Conservation (phyloP, 2,329 filamentous ascomycete species). For the Aspergillus carbonarius region DNA sequence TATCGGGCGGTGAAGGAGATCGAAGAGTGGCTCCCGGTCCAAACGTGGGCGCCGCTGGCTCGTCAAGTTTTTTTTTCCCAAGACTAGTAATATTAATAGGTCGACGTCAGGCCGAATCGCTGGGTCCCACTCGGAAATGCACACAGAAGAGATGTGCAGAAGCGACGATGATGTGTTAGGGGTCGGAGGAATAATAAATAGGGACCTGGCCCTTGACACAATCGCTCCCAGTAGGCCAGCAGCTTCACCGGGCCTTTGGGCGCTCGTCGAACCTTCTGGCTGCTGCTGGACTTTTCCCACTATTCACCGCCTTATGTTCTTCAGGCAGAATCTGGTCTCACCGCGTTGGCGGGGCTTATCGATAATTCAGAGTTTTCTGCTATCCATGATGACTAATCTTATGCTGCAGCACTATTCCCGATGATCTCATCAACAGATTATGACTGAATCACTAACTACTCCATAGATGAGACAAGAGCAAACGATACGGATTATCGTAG, state of each 20-base stretch:
- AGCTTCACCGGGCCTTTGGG: slow-evolving; percentile 7
- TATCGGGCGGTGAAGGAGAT: slow-evolving; percentile 26
- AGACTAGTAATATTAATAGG: slow-evolving; percentile 1
- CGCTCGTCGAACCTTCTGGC: slow-evolving; percentile 43
- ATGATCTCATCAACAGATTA: too few relatives aligned
- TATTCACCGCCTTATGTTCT: slow-evolving; percentile 25
- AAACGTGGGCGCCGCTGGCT: slow-evolving; percentile 21
- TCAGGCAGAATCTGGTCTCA: slow-evolving; percentile 24
- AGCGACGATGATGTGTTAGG: background rate
- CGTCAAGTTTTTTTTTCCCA: slow-evolving; percentile 24
- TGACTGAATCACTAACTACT: background rate
- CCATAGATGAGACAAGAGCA: background rate
- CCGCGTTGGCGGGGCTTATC: slow-evolving; percentile 24
- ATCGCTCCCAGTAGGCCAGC: background rate
- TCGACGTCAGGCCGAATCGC: background rate
- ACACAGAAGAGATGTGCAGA: background rate
- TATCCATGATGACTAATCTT: background rate
- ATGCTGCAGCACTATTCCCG: background rate
- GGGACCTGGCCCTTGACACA: background rate
- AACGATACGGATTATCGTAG: too few relatives aligned
- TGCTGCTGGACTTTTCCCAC: slow-evolving; percentile 28
- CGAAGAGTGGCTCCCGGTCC: slow-evolving; percentile 15
- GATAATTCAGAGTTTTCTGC: slow-evolving; percentile 16
- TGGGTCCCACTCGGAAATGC: background rate
- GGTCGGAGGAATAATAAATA: background rate